Evolutionary conservation across 352 stramenopile genomes (phyloP).

Genomic region (Albugo laibachii): DNA sequence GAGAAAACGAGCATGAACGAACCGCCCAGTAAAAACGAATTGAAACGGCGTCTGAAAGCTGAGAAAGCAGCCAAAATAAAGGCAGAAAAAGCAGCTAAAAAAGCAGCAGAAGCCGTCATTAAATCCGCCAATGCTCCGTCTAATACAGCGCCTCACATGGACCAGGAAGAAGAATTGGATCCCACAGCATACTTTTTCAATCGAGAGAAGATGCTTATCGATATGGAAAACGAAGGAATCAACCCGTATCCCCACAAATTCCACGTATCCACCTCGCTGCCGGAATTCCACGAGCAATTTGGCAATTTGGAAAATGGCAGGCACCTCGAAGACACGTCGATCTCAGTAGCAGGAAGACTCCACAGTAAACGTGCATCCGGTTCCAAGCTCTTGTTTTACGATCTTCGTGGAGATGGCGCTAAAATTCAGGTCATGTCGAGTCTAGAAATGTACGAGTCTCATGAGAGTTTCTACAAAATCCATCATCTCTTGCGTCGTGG

Average conservation of each 20-base stretch:
- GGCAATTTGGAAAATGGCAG: slow-evolving; percentile 51
- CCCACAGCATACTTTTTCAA: slow-evolving; percentile 97
- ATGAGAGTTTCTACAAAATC: slow-evolving; percentile 53
- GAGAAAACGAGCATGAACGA: slow-evolving; percentile 1
- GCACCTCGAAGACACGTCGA: slow-evolving; percentile 49
- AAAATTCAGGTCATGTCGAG: slow-evolving; percentile 97
- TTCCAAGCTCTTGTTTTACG: slow-evolving; percentile 97
- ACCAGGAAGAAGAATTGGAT: slow-evolving; percentile 90
- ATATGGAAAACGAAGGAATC: slow-evolving; percentile 80
- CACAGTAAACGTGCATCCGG: slow-evolving; percentile 90
- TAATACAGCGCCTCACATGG: slow-evolving; percentile 12
- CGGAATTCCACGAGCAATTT: slow-evolving; percentile 88
- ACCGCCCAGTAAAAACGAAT: slow-evolving; percentile 91
- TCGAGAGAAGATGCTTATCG: slow-evolving; percentile 74
- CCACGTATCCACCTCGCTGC: slow-evolving; percentile 81
- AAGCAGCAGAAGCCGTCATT: slow-evolving; percentile 28
- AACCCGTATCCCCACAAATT: slow-evolving; percentile 99
- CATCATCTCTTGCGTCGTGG: slow-evolving; percentile 83
- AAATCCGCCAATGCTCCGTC: slow-evolving; percentile 16
- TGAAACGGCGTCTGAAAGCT: slow-evolving; percentile 95
- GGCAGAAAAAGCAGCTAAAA: slow-evolving; percentile 81
- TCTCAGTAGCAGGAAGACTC: slow-evolving; percentile 90
- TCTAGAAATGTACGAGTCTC: slow-evolving; percentile 35
- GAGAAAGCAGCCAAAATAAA: slow-evolving; percentile 89
- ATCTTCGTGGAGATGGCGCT: slow-evolving; percentile 85